These are phyloP conservation scores for Fusarium humuli DNA, from an alignment of 2,329 filamentous ascomycete species.

Conservation along the genomic window DNA sequence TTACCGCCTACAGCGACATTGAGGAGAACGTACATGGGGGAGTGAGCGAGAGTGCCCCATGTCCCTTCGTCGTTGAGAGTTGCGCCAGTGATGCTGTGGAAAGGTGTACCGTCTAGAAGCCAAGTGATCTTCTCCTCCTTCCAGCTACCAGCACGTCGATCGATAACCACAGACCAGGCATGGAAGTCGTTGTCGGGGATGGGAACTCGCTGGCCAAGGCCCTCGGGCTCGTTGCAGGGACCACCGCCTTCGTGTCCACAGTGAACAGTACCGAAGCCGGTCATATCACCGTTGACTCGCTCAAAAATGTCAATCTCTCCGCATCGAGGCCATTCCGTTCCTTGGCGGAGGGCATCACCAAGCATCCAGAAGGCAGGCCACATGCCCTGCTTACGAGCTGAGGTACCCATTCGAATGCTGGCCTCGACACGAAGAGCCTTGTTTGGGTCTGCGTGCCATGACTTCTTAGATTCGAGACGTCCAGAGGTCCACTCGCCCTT, in stretches of 20 bases:
- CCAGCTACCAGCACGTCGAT: conserved; percentile 59
- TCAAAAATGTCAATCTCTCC: conserved; percentile 66
- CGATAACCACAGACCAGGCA: conserved; percentile 60
- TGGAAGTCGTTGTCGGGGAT: conserved; percentile 63
- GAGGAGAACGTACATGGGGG: conserved; percentile 59
- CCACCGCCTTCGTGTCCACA: conserved; percentile 59
- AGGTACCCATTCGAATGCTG: conserved; percentile 57
- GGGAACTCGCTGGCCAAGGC: conserved; percentile 51
- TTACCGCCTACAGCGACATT: conserved; percentile 62
- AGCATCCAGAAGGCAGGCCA: conserved; percentile 68
- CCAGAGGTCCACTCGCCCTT: conserved; percentile 61
- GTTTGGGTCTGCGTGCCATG: conserved; percentile 58
- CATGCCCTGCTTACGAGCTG: conserved; percentile 59
- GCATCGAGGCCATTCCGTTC: conserved; percentile 61
- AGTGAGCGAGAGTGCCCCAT: conserved; percentile 59
- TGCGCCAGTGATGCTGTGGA: conserved; percentile 57
- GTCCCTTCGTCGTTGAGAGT: conserved; percentile 55
- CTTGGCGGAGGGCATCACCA: conserved; percentile 59
- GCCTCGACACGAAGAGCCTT: conserved; percentile 58
- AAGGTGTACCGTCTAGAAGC: conserved; percentile 59
- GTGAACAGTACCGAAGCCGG: conserved; percentile 62
- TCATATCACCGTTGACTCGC: conserved; percentile 59
- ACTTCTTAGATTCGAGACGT: conserved; percentile 60
- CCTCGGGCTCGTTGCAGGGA: conserved; percentile 61
- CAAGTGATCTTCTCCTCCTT: conserved; percentile 61